phyloP scores from a whole-genome alignment of 768 basidiomycete species.

The Hemileccinum impolitum region DNA sequence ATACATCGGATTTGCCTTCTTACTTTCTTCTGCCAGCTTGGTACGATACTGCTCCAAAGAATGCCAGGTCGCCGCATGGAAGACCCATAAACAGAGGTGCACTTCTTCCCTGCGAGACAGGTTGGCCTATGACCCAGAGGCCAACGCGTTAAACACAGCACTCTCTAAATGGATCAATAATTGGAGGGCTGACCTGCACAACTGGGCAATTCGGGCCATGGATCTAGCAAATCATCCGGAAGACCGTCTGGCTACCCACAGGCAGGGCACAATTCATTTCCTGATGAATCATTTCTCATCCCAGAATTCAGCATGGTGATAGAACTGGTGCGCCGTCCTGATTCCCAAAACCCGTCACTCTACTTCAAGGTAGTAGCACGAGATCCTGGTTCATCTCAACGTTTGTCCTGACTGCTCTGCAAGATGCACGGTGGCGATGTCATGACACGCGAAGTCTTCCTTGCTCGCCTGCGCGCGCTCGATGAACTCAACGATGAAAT shows the following conservation, averaged over 20 bases:
- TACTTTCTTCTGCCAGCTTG: slow-evolving; percentile 7
- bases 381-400: background rate
- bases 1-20: background rate
- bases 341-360: slow-evolving; percentile 13
- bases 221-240: slow-evolving; percentile 25
- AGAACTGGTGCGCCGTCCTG: slow-evolving; percentile 16
- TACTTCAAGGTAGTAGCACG: slow-evolving; percentile 20
- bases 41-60: slow-evolving; percentile 31
- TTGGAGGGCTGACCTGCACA: slow-evolving; percentile 21
- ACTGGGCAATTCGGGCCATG: slow-evolving; percentile 20
- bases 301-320: slow-evolving; percentile 17
- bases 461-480: slow-evolving; percentile 12
- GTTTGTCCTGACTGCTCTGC: background rate
- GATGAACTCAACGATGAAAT: slow-evolving; percentile 17
- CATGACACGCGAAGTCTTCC: slow-evolving; percentile 18
- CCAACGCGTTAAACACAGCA: slow-evolving; percentile 15
- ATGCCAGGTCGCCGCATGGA: slow-evolving; percentile 30
- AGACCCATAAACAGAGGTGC: slow-evolving; percentile 24
- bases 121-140: slow-evolving; percentile 13
- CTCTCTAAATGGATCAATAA: slow-evolving; percentile 27
- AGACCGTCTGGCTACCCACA: slow-evolving; percentile 25
- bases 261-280: slow-evolving; percentile 4
- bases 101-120: slow-evolving; percentile 8
- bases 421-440: slow-evolving; percentile 26
- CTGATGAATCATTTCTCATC: background rate